Evolutionary conservation across 1,284 basidiomycete genomes (phyloP).

Genomic region (Marasmius sp.): DNA sequence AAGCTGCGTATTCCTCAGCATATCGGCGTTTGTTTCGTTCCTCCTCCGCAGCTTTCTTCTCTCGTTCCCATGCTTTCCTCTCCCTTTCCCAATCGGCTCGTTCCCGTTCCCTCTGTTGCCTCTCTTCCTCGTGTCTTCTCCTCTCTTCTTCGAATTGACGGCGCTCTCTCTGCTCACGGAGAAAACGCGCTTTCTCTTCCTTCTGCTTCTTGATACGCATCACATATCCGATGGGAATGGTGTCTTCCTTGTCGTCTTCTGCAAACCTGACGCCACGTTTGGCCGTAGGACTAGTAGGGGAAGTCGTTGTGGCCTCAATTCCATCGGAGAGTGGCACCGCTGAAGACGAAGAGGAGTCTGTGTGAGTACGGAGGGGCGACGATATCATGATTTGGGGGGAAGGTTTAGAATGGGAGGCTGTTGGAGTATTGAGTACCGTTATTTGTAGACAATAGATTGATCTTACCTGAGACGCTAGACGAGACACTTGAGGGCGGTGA

Average conservation of each 20-base stretch:
- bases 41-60: constrained; percentile 55
- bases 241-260: constrained; percentile 65
- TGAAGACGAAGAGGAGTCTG: constrained; percentile 23
- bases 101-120: constrained; percentile 45
- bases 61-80: constrained; percentile 53
- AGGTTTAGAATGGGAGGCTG: constrained; percentile 24
- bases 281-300: constrained; percentile 22
- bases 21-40: constrained; percentile 53
- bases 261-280: constrained; percentile 71
- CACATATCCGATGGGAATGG: constrained; percentile 65
- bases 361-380: constrained; percentile 53
- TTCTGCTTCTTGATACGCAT: constrained; percentile 67
- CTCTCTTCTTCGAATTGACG: constrained; percentile 44
- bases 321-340: constrained; percentile 5
- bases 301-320: not conserved
- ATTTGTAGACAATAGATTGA: constrained; percentile 2
- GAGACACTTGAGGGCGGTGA: constrained; percentile 19
- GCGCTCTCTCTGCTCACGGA: constrained; percentile 57
- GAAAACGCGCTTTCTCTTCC: constrained; percentile 68
- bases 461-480: constrained; percentile 19
- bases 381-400: constrained; percentile 41
- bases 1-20: constrained; percentile 59
- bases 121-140: constrained; percentile 46
- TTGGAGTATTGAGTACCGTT: constrained; percentile 7
- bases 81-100: constrained; percentile 53